Percentiles rank a stretch among this genome's conserved stretches.
Evolutionary conservation across 306 rosid species (phyloP).

Genomic region (Quercus rubra): DNA sequence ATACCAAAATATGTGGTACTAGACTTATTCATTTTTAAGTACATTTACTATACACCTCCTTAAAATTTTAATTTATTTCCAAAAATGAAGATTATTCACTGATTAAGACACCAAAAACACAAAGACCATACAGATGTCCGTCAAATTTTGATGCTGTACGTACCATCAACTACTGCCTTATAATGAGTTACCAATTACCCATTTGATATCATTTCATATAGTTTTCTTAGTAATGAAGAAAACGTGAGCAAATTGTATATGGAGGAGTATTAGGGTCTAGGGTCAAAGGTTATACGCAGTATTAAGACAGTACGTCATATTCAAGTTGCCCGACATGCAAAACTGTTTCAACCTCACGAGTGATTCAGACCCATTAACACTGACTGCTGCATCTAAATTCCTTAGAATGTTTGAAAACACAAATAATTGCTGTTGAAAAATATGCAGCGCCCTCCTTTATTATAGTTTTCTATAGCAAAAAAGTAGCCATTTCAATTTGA

Average conservation of each 20-base stretch:
- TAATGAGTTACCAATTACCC: too few species aligned
- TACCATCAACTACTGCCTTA: too few species aligned
- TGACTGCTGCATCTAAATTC: background rate
- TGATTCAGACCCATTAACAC: constrained; percentile 29
- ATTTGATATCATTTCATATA: too few species aligned
- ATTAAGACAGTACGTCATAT: constrained; percentile 9
- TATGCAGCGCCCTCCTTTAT: constrained; percentile 19
- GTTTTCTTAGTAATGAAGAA: background rate
- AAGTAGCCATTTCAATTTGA: background rate
- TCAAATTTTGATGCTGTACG: too few species aligned
- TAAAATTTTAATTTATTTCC: too few species aligned
- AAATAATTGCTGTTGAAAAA: constrained; percentile 13
- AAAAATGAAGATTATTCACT: too few species aligned
- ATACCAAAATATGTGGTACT: too few species aligned
- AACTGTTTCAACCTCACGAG: constrained; percentile 32
- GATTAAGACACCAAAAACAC: too few species aligned
- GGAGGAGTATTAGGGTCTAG: background rate
- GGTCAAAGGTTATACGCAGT: constrained; percentile 3
- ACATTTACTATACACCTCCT: too few species aligned
- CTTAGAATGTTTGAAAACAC: background rate
- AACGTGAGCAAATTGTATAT: constrained; percentile 10
- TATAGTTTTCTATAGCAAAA: too few species aligned
- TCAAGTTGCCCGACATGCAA: constrained; percentile 12
- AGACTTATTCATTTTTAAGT: too few species aligned
- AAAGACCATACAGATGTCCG: too few species aligned